Base-by-base conservation (phyloP, 2,329 filamentous ascomycete genomes). In the Aotearoamyces nothofagi region DNA sequence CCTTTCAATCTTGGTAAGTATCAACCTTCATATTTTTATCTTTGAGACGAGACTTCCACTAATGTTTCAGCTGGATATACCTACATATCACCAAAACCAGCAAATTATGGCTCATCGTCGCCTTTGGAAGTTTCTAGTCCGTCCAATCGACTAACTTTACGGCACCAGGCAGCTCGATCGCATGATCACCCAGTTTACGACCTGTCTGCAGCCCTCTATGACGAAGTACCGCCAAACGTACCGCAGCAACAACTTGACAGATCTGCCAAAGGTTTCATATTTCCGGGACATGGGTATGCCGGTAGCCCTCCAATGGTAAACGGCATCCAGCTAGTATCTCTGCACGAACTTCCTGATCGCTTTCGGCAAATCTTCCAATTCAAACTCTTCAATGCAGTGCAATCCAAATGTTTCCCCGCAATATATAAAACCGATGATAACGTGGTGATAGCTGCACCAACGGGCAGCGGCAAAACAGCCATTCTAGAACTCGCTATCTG, bases 401-500 rank as follows among this genome's bases (percentile, higher is more conserved):
- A 92, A 44, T 90, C 82, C 0, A 82, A 76, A 45, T 83, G 77
- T 42, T 90, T 87, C 40, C 47, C 62, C 0, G 49, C 60, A 0
- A 61, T 80, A 1, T 87, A 80, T 46, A 55, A 61, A 5, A 69
- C 68, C 0, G 66, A 75, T 39, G 66, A 83, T 47, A 92, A 92
- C 38, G 60, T 90, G 9, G 78, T 90, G 1, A 60, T 92, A 9
- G 76, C 81, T 1, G 77, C 82, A 5, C 82, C 83, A 0, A 92
- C 82, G 0, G 81, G 82, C 6, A 86, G 81, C 48, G 82, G 83
- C 3, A 92, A 92, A 50, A 92, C 82, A 1, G 79, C 64, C 1
- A 63, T 90, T 7, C 63, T 92, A 37, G 83, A 92, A 50, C 60
- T 92, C 25, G 81, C 81, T 3, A 79, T 92, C 19, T 87, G 80